These are phyloP conservation scores for Cornus controversa DNA, from an alignment of 148 eudicot genomes.

Conservation along the genomic window DNA sequence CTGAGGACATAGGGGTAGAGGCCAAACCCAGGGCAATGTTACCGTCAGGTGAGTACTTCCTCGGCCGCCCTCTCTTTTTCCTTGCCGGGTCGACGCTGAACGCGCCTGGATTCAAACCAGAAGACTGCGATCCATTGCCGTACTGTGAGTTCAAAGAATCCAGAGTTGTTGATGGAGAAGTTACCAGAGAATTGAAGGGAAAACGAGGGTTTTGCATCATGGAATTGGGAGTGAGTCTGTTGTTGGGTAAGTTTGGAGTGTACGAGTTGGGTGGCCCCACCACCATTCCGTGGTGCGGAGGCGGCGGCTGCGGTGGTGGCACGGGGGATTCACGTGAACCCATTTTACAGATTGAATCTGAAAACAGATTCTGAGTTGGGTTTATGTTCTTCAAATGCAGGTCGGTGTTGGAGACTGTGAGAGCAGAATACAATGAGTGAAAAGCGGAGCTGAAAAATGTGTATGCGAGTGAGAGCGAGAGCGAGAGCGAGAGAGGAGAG, in stretches of 20 bases:
- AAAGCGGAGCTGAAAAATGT: background rate
- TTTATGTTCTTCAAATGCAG: conserved; percentile 8
- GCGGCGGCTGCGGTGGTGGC: conserved; percentile 19
- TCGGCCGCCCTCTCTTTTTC: conserved; percentile 90
- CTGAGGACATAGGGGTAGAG: conserved; percentile 13
- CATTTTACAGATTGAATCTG: conserved; percentile 3
- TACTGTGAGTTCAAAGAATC: conserved; percentile 32
- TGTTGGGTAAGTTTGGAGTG: conserved; percentile 16
- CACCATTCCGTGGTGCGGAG: conserved; percentile 36
- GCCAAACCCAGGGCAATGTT: conserved; percentile 54
- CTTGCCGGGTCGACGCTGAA: conserved; percentile 56
- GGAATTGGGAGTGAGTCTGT: conserved; percentile 23
- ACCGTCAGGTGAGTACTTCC: conserved; percentile 80
- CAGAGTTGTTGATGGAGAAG: conserved; percentile 17
- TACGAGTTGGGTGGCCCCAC: conserved; percentile 23
- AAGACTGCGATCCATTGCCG: conserved; percentile 31
- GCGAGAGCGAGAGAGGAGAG: no score
- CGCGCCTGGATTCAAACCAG: conserved; percentile 27
- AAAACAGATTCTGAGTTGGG: background rate
- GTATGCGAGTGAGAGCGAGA: no score
- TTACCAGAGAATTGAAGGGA: conserved; percentile 36
- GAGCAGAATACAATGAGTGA: no score
- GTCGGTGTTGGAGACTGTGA: background rate
- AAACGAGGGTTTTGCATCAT: conserved; percentile 39
- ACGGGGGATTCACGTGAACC: conserved; percentile 26